These are phyloP conservation scores for Benincasa hispida DNA, from an alignment of 306 rosid species.

Conservation along the genomic window DNA sequence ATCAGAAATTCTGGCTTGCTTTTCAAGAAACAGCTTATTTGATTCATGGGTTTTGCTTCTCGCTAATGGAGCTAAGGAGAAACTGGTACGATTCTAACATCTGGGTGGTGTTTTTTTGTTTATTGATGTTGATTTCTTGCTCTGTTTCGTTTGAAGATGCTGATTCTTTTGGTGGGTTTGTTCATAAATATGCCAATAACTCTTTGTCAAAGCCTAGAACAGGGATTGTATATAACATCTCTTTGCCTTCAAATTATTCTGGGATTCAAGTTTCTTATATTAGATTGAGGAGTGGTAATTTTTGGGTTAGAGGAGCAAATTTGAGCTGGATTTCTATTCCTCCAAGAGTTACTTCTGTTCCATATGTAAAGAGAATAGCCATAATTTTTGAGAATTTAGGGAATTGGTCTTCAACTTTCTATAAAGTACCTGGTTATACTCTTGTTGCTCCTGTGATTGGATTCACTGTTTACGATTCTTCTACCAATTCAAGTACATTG, in stretches of 20 bases:
- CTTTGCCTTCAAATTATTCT: constrained; percentile 59
- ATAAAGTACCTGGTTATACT: constrained; percentile 39
- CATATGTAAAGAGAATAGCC: constrained; percentile 34
- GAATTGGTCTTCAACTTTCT: constrained; percentile 60
- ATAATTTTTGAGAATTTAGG: constrained; percentile 63
- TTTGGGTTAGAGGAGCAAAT: constrained; percentile 46
- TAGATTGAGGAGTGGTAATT: constrained; percentile 32
- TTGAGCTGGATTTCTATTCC: constrained; percentile 39
- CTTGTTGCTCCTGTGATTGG: constrained; percentile 73
- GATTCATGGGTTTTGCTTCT: constrained; percentile 15
- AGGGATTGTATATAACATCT: constrained; percentile 36
- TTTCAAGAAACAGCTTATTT: neutral
- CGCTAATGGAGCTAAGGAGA: constrained; percentile 34
- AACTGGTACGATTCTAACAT: constrained; percentile 22
- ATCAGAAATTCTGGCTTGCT: constrained; percentile 1
- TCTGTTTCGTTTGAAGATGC: constrained; percentile 16
- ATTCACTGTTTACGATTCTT: constrained; percentile 40
- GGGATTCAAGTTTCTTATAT: constrained; percentile 44
- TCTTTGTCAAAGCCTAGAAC: constrained; percentile 25
- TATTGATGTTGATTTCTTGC: constrained; percentile 11
- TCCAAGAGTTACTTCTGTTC: constrained; percentile 29
- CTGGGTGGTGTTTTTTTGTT: constrained; percentile 22
- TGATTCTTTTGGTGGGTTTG: constrained; percentile 26
- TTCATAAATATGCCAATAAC: constrained; percentile 28
- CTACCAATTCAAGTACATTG: constrained; percentile 17